Evolutionary conservation across 306 rosid species (phyloP).

Genomic region (Potentilla sterilis): DNA sequence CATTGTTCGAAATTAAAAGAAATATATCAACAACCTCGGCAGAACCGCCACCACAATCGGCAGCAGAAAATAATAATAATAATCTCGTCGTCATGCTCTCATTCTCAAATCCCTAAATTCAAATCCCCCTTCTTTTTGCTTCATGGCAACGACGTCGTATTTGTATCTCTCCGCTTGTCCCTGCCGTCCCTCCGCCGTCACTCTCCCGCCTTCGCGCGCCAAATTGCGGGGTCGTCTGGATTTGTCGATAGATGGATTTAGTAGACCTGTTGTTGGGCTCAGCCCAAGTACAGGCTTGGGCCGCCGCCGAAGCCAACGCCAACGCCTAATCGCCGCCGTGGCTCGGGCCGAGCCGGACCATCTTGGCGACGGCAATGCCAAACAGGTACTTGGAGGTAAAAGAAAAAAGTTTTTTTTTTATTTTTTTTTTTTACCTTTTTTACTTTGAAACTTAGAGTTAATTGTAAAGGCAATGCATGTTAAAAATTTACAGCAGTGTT

Average conservation of each 20-base stretch:
- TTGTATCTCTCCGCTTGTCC: constrained; percentile 21
- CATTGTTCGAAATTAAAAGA: neutral
- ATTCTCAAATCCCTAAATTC: neutral
- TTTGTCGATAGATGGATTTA: constrained; percentile 19
- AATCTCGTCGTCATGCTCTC: constrained; percentile 12
- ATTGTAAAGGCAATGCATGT: neutral
- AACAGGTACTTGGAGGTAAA: constrained; percentile 33
- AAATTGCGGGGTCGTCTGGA: constrained; percentile 8
- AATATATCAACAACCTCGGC: neutral
- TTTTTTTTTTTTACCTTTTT: neutral
- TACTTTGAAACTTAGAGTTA: neutral
- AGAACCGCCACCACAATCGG: neutral
- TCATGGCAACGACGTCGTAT: constrained; percentile 35
- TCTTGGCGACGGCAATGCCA: constrained; percentile 30
- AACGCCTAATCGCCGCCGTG: constrained; percentile 31
- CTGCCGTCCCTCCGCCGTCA: constrained; percentile 20
- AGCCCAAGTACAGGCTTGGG: neutral
- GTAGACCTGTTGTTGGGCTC: constrained; percentile 5
- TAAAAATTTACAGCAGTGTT: neutral
- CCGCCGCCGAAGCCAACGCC: constrained; percentile 29
- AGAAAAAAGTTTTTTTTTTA: neutral
- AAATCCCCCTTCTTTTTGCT: neutral
- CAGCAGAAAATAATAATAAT: neutral
- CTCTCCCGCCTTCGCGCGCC: constrained; percentile 7
- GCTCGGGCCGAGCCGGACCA: constrained; percentile 38